Percentiles rank a stretch among this genome's conserved stretches.
These are phyloP conservation scores for Streptanthus diversifolius DNA, from an alignment of 345 rosid genomes.

Conservation along the genomic window DNA sequence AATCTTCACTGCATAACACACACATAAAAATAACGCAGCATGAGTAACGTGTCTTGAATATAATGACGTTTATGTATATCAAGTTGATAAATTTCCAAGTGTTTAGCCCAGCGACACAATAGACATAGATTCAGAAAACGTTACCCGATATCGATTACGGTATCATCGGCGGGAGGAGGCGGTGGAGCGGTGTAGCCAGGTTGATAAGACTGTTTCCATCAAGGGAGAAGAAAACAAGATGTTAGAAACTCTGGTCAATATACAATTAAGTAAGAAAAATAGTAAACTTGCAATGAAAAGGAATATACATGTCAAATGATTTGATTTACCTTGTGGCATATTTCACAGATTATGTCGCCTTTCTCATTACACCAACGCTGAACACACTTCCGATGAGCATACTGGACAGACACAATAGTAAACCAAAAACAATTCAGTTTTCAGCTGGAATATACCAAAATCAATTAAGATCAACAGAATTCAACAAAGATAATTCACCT, in stretches of 20 bases:
- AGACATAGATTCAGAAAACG: neutral
- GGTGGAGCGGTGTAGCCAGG: slow-evolving; percentile 83
- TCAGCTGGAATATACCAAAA: neutral
- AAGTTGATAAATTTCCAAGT: neutral
- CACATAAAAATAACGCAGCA: neutral
- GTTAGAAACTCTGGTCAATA: neutral
- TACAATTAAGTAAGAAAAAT: neutral
- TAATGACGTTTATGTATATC: neutral
- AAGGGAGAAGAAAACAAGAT: neutral
- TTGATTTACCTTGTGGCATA: slow-evolving; percentile 78
- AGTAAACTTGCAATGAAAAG: slow-evolving; percentile 5
- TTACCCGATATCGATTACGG: slow-evolving; percentile 78
- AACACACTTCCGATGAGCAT: slow-evolving; percentile 97
- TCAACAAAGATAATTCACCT: slow-evolving; percentile 41
- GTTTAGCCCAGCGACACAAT: neutral
- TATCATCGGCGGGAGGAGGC: slow-evolving; percentile 55
- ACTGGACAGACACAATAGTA: slow-evolving; percentile 38
- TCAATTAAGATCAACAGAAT: neutral
- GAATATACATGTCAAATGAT: neutral
- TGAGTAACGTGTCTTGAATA: neutral
- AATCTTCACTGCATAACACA: slow-evolving; percentile 55
- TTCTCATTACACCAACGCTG: slow-evolving; percentile 99
- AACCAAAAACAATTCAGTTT: neutral
- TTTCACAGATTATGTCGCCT: slow-evolving; percentile 88
- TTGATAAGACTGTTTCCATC: slow-evolving; percentile 59